phyloP scores from a whole-genome alignment of 257 asterid genomes.

The Pogostemon cablin region DNA sequence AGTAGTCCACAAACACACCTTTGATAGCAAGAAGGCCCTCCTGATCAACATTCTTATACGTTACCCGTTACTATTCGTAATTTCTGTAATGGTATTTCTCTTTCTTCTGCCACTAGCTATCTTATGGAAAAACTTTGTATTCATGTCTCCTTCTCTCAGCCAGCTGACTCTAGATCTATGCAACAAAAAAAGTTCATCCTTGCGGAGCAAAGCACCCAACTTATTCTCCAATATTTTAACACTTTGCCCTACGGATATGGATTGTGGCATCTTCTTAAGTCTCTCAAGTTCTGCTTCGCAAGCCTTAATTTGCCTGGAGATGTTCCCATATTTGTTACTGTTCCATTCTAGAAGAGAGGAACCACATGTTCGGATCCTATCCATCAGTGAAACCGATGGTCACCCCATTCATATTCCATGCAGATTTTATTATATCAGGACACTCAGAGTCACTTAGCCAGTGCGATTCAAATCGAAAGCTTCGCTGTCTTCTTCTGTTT shows the following conservation, averaged over 20 bases:
- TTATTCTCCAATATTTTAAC: not conserved
- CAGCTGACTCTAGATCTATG: not conserved
- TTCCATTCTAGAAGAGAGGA: too few species aligned
- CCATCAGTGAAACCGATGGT: too few species aligned
- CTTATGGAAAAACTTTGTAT: not conserved
- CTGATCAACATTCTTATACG: too few species aligned
- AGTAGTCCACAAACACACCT: too few species aligned
- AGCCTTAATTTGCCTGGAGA: not conserved
- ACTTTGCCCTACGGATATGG: accelerated
- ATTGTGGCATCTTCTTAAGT: not conserved
- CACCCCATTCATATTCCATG: too few species aligned
- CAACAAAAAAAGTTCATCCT: not conserved
- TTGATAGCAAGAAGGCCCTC: too few species aligned
- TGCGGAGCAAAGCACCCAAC: not conserved
- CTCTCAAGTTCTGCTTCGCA: not conserved
- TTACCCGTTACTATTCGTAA: not conserved
- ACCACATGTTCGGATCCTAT: too few species aligned
- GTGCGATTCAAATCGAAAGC: too few species aligned
- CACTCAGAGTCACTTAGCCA: too few species aligned
- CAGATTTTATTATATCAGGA: too few species aligned
- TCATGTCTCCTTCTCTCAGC: not conserved
- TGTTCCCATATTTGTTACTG: too few species aligned
- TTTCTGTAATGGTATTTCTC: not conserved
- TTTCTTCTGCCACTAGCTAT: not conserved
- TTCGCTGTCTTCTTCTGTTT: too few species aligned